These are phyloP conservation scores for Macadamia tetraphylla DNA, from an alignment of 164 flowering plant species.

Conservation along the genomic window DNA sequence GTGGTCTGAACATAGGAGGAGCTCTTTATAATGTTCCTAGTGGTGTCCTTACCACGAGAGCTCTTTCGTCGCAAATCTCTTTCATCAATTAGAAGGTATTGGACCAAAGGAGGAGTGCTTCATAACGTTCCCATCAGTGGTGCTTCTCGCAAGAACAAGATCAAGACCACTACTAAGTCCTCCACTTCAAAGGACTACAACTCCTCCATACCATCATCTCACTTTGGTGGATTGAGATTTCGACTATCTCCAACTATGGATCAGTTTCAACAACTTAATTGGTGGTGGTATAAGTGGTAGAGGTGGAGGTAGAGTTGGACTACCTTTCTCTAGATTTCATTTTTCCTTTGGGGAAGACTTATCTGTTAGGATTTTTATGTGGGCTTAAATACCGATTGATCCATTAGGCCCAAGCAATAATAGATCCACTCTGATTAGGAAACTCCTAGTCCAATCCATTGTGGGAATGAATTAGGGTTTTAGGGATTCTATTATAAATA, in stretches of 20 bases:
- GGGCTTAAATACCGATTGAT: too few species aligned
- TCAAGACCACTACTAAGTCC: constrained; percentile 25
- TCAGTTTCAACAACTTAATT: constrained; percentile 21
- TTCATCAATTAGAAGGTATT: constrained; percentile 40
- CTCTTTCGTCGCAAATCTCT: too few species aligned
- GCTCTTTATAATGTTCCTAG: too few species aligned
- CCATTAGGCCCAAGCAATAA: too few species aligned
- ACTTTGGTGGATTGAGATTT: constrained; percentile 28
- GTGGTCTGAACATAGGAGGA: too few species aligned
- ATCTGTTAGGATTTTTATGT: not conserved
- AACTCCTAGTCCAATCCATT: too few species aligned
- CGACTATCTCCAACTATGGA: constrained; percentile 53
- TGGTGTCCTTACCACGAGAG: too few species aligned
- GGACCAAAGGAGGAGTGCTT: constrained; percentile 83
- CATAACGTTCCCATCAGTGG: constrained; percentile 85
- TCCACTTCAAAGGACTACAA: constrained; percentile 27
- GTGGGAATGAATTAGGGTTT: too few species aligned
- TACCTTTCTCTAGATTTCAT: constrained; percentile 33
- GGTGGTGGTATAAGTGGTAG: too few species aligned
- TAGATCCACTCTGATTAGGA: too few species aligned
- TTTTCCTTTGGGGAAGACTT: constrained; percentile 28
- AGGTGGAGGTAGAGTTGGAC: constrained; percentile 18
- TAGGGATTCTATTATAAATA: too few species aligned
- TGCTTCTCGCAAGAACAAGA: constrained; percentile 73
- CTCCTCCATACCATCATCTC: not conserved